Evolutionary conservation across 2,329 filamentous ascomycete species (phyloP), one percentile per base, ranked within the genome.

Genomic region (Nectriaceae sp.): DNA sequence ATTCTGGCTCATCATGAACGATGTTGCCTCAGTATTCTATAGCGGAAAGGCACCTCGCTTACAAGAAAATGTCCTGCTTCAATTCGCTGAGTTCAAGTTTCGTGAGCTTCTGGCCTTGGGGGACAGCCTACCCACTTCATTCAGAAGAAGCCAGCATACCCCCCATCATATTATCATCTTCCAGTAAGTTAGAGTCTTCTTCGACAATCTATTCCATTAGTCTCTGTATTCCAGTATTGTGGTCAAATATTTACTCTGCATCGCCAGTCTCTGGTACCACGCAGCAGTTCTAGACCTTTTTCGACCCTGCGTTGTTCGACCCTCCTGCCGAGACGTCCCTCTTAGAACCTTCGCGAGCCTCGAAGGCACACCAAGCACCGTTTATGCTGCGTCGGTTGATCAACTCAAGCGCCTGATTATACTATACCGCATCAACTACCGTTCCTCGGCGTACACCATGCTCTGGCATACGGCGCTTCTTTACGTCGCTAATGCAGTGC

Each of bases 401-500:
- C 69, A 70, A 38, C 59, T 71, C n/a, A 70, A 70, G 47, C 59
- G 57, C 8, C 60, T 71, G 2, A 56, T 71, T 2, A 44, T 70
- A 16, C 53, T 64, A 20, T 71, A 66, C 47, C 65, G 67, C 1
- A 61, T 55, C 18, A 55, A 62, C 5, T 63, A 67, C 40, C 46
- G 47, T 2, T 63, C 59, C 11, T 68, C 68, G 4, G 56, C 59
- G 3, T 65, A 65, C 42, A 68, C 67, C 1, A 63, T 71, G 1
- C 55, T 71, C 4, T 72, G 67, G 68, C 68, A 71, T 43, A 70
- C 62, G 2, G 68, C 63, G 1, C 54, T 71, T 4, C 61, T 69
- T 6, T 71, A 71, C 42, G 62, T 71, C 1, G 63, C 62, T 10
- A 71, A 71, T 16, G 67, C 65, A 4, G 58, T 70, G 35, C 51